phyloP scores from a whole-genome alignment of 192 early-diverging fungal genomes.

The Podila clonocystis region DNA sequence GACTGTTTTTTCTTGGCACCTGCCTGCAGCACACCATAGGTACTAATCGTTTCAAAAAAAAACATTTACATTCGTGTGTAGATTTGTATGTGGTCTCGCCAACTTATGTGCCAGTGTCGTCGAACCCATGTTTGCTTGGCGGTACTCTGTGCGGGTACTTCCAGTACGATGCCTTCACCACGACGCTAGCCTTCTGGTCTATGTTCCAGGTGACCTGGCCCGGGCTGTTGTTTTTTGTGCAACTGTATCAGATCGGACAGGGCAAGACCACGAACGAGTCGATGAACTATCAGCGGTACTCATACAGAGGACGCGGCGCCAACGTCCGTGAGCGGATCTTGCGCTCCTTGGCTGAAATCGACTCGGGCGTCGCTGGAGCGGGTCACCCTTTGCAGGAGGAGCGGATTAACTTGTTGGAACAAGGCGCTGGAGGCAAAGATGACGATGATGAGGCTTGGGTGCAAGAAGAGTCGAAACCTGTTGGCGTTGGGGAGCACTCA shows the following conservation, averaged over 20 bases:
- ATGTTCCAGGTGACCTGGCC: constrained; percentile 86
- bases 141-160: constrained; percentile 75
- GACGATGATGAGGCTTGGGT: constrained; percentile 39
- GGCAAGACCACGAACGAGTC: constrained; percentile 93
- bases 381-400: constrained; percentile 36
- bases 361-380: constrained; percentile 54
- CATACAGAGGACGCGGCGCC: constrained; percentile 49
- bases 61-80: constrained; percentile 10
- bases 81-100: constrained; percentile 57
- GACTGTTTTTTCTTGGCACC: not conserved
- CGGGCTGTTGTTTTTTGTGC: constrained; percentile 76
- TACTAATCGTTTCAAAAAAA: not conserved
- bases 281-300: constrained; percentile 81
- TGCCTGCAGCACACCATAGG: not conserved
- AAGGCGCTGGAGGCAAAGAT: constrained; percentile 31
- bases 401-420: constrained; percentile 40
- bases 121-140: constrained; percentile 68
- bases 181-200: constrained; percentile 78
- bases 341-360: constrained; percentile 56
- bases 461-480: constrained; percentile 29
- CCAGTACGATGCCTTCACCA: constrained; percentile 77
- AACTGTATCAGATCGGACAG: constrained; percentile 80
- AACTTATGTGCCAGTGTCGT: constrained; percentile 62
- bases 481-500: constrained; percentile 49
- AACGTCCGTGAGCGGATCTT: constrained; percentile 59